A percentile compares a stretch with the other conserved stretches of the same genome.
phyloP scores from a whole-genome alignment of 208 protist species.

The Plasmodiophora brassicae region DNA sequence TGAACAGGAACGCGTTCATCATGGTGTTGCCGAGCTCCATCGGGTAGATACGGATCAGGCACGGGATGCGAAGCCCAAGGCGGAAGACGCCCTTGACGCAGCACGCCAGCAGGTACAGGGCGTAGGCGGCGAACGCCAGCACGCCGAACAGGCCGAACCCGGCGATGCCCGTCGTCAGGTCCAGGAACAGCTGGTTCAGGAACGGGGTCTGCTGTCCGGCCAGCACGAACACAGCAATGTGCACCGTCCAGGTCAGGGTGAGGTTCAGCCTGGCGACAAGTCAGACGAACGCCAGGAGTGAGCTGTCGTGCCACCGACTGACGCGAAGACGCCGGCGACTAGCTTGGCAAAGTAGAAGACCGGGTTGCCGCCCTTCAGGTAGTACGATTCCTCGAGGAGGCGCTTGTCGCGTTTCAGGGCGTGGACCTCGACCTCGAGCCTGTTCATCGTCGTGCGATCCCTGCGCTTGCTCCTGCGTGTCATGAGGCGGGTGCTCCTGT shows the following conservation, averaged over 20 bases:
- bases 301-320: not conserved
- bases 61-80: not conserved
- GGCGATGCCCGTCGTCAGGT: conserved; percentile 61
- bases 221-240: conserved; percentile 43
- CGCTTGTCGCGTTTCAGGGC: conserved; percentile 9
- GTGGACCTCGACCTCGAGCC: conserved; percentile 5
- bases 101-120: conserved; percentile 79
- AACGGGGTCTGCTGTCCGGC: conserved; percentile 61
- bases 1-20: conserved; percentile 87
- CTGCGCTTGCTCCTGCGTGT: not conserved
- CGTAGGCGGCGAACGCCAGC: conserved; percentile 68
- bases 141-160: conserved; percentile 70
- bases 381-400: conserved; percentile 46
- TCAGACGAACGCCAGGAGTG: not conserved
- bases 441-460: not conserved
- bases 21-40: conserved; percentile 75
- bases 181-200: conserved; percentile 69
- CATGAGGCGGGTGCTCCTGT: not conserved
- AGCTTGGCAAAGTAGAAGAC: conserved; percentile 42
- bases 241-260: conserved; percentile 35
- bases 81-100: conserved; percentile 51
- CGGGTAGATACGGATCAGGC: not conserved
- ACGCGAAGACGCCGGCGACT: conserved; percentile 31
- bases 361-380: conserved; percentile 45
- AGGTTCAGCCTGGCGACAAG: conserved; percentile 35